These are phyloP conservation scores for Nectriaceae sp. DNA, from an alignment of 2,329 filamentous ascomycete genomes.

Conservation along the genomic window DNA sequence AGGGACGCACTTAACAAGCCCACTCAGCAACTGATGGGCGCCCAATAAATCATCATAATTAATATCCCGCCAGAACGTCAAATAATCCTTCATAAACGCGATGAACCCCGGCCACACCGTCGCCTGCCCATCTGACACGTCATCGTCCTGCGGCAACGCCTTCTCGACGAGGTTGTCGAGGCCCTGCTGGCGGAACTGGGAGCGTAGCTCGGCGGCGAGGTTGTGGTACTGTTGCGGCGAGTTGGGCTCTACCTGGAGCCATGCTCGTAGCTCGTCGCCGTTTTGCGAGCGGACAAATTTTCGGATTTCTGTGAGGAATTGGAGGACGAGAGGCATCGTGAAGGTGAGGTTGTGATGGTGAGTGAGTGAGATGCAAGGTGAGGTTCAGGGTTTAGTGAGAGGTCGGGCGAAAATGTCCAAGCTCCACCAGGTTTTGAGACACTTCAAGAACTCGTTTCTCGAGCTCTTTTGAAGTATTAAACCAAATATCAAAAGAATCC, in stretches of 20 bases:
- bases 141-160: conserved; percentile 64
- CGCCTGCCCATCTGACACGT: conserved; percentile 63
- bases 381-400: conserved; percentile 5
- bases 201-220: conserved; percentile 68
- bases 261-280: conserved; percentile 66
- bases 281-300: conserved; percentile 59
- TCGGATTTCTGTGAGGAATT: conserved; percentile 69
- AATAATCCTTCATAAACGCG: conserved; percentile 78
- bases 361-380: conserved; percentile 6
- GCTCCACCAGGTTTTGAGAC: conserved; percentile 19
- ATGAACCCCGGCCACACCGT: conserved; percentile 76
- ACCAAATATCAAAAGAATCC: too few species aligned
- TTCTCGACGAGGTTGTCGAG: conserved; percentile 66
- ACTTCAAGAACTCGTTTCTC: not conserved
- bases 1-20: conserved; percentile 68
- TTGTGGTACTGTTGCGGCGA: conserved; percentile 67
- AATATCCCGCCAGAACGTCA: conserved; percentile 79
- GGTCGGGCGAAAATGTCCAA: conserved; percentile 10
- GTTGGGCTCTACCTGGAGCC: conserved; percentile 74
- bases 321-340: conserved; percentile 62
- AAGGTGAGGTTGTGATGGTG: conserved; percentile 10
- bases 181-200: conserved; percentile 51
- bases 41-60: conserved; percentile 73
- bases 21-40: conserved; percentile 74
- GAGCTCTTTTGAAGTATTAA: not conserved